Evolutionary conservation across 352 stramenopile genomes (phyloP).

Genomic region (Globisporangium solare): DNA sequence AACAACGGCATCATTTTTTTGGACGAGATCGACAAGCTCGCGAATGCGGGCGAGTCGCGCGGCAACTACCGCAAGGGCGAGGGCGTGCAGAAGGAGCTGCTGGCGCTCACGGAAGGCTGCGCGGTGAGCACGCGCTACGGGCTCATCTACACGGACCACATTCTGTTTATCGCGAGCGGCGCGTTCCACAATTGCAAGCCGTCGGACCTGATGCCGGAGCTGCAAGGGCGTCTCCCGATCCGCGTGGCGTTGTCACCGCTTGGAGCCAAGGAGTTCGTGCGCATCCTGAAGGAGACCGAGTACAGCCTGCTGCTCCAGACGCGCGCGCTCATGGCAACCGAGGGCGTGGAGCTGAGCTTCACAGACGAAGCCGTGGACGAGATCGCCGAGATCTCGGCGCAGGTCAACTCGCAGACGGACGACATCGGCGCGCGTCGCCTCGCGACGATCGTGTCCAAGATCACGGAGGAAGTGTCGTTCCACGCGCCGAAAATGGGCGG

Average conservation of each 20-base stretch:
- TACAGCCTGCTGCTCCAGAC: constrained; percentile 96
- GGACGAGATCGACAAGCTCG: constrained; percentile 99
- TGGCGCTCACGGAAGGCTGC: constrained; percentile 98
- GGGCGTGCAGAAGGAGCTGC: constrained; percentile 97
- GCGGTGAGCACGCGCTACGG: constrained; percentile 91
- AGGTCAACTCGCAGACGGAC: constrained; percentile 95
- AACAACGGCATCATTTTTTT: constrained; percentile 99
- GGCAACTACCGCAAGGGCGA: constrained; percentile 90
- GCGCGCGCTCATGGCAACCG: constrained; percentile 93
- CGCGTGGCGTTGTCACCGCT: constrained; percentile 96
- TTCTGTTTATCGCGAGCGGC: constrained; percentile 96
- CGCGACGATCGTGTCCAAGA: constrained; percentile 95
- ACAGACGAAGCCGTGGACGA: constrained; percentile 95
- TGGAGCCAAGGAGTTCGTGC: constrained; percentile 96
- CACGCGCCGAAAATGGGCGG: constrained; percentile 90
- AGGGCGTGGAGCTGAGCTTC: constrained; percentile 94
- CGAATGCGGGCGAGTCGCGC: constrained; percentile 84
- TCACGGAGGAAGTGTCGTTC: constrained; percentile 98
- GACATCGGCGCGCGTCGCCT: constrained; percentile 98
- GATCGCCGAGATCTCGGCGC: constrained; percentile 92
- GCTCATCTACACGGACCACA: constrained; percentile 98
- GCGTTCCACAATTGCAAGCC: constrained; percentile 97
- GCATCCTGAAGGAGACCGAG: constrained; percentile 96
- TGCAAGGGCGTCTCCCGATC: constrained; percentile 98
- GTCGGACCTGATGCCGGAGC: constrained; percentile 96